Conservation (phyloP, 2,329 filamentous ascomycete species). For the Coniella vitis region DNA sequence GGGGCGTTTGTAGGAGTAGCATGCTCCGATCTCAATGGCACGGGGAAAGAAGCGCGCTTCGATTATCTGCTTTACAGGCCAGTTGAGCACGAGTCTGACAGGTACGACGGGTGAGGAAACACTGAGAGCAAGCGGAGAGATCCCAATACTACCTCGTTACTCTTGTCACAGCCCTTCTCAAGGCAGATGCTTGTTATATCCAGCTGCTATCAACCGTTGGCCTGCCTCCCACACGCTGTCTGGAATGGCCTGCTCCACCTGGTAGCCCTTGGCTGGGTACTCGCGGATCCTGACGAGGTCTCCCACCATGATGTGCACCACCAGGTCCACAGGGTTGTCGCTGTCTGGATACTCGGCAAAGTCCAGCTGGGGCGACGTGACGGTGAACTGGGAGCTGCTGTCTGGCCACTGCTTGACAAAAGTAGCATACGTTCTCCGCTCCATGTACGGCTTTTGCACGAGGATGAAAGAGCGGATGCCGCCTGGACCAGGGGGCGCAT, state of each 20-base stretch:
- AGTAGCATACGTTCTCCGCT: slow-evolving; percentile 38
- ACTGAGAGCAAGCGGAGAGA: too few species aligned
- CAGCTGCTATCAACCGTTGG: slow-evolving; percentile 32
- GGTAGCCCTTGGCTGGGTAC: slow-evolving; percentile 36
- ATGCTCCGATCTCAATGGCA: slow-evolving; percentile 49
- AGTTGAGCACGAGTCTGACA: slow-evolving; percentile 37
- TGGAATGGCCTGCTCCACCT: slow-evolving; percentile 37
- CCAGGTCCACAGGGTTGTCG: slow-evolving; percentile 34
- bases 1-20: slow-evolving; percentile 53
- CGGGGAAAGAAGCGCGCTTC: slow-evolving; percentile 38
- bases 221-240: slow-evolving; percentile 34
- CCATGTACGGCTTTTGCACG: slow-evolving; percentile 45
- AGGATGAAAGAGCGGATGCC: slow-evolving; percentile 29
- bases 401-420: slow-evolving; percentile 40
- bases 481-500: background rate
- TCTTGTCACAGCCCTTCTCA: slow-evolving; percentile 12
- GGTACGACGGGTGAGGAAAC: slow-evolving; percentile 33
- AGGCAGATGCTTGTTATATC: slow-evolving; percentile 33
- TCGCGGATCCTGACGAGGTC: slow-evolving; percentile 36
- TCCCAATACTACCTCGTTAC: too few species aligned
- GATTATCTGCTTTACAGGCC: slow-evolving; percentile 47
- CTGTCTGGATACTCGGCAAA: slow-evolving; percentile 36
- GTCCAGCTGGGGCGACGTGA: slow-evolving; percentile 33
- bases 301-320: slow-evolving; percentile 38
- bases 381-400: slow-evolving; percentile 25